A percentile compares a stretch with the other conserved stretches of the same genome.
Evolutionary conservation across 306 rosid species (phyloP).

Genomic region (Cucumis melo): DNA sequence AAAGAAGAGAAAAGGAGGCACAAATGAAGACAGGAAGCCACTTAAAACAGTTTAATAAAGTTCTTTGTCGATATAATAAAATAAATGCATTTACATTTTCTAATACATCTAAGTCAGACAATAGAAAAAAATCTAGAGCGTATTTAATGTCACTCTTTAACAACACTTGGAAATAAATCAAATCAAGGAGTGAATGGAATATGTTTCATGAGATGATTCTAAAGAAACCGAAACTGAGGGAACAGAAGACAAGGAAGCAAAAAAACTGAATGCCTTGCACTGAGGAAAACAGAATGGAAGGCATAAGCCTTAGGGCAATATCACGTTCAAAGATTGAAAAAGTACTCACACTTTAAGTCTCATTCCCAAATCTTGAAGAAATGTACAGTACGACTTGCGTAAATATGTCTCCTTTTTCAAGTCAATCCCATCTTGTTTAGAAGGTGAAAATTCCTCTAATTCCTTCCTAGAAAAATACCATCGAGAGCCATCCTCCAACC

Average conservation of each 20-base stretch:
- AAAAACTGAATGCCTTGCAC: background rate
- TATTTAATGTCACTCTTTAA: background rate
- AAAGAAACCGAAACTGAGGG: background rate
- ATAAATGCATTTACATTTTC: background rate
- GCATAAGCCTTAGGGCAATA: background rate
- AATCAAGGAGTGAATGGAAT: background rate
- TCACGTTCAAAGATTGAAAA: background rate
- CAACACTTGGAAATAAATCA: background rate
- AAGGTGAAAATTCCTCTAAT: constrained; percentile 80
- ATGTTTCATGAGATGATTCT: background rate
- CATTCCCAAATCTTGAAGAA: constrained; percentile 91
- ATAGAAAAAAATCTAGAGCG: background rate
- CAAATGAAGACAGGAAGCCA: background rate
- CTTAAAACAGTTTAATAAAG: background rate
- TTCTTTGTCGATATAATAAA: background rate
- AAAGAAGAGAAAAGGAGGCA: background rate
- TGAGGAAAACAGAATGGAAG: background rate
- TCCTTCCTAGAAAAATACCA: constrained; percentile 83
- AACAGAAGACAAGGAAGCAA: background rate
- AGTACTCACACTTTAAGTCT: constrained; percentile 86
- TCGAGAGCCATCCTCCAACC: constrained; percentile 31
- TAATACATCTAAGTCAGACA: background rate
- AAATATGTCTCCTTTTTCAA: constrained; percentile 84
- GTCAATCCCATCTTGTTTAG: constrained; percentile 76
- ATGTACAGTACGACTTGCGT: constrained; percentile 88